These are phyloP conservation scores for Microthlaspi erraticum DNA, from an alignment of 345 rosid species.

Conservation along the genomic window DNA sequence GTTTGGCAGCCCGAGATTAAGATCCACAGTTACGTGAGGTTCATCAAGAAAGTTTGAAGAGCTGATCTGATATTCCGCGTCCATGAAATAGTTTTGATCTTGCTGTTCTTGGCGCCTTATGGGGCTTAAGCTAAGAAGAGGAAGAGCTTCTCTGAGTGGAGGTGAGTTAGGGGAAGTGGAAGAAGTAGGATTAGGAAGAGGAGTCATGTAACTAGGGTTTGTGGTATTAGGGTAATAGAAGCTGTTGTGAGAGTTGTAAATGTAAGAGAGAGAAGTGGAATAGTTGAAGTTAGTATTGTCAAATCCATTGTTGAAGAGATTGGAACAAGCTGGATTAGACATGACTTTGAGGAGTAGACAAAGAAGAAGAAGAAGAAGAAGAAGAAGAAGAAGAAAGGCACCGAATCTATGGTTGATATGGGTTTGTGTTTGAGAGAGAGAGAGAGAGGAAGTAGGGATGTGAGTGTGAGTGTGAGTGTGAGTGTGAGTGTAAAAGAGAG, in stretches of 20 bases:
- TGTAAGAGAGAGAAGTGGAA: conserved; percentile 46
- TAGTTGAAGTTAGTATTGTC: conserved; percentile 51
- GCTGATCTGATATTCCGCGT: conserved; percentile 26
- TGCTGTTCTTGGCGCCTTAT: conserved; percentile 49
- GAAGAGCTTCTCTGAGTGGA: conserved; percentile 86
- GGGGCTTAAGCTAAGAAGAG: conserved; percentile 85
- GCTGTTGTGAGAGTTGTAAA: conserved; percentile 43
- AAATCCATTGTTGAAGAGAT: conserved; percentile 58
- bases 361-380: conserved; percentile 19
- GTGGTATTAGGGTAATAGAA: conserved; percentile 45
- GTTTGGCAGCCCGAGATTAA: conserved; percentile 82
- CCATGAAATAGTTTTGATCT: conserved; percentile 52
- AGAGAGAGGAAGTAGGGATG: conserved; percentile 12
- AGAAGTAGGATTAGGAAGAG: conserved; percentile 11
- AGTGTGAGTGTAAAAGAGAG: neutral
- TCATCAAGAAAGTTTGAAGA: conserved; percentile 31
- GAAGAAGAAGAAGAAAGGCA: conserved; percentile 22
- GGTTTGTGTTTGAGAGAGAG: conserved; percentile 27
- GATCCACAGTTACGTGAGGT: conserved; percentile 66
- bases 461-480: conserved; percentile 30
- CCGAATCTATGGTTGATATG: conserved; percentile 37
- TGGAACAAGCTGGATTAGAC: conserved; percentile 62
- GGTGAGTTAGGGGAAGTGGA: conserved; percentile 59
- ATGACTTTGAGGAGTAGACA: conserved; percentile 44
- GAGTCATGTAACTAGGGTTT: conserved; percentile 36